A percentile compares a stretch with the other conserved stretches of the same genome.
Conservation (phyloP, 768 basidiomycete genomes). For the Termitomyces sp. region DNA sequence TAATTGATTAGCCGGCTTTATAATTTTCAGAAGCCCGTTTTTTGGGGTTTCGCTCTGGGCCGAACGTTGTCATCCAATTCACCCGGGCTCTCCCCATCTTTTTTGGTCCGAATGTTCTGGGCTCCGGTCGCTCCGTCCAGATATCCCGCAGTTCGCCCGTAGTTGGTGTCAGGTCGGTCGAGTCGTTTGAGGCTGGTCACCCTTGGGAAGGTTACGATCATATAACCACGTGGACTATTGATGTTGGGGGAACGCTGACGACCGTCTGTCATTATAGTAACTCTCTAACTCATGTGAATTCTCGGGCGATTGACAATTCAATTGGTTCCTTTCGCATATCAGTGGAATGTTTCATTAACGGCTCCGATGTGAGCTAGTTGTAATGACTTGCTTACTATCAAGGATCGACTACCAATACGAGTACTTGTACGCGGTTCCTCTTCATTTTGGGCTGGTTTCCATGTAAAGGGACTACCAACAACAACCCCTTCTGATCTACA, state of each 20-base stretch:
- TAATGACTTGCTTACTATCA: neutral
- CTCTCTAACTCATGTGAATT: neutral
- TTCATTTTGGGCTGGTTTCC: neutral
- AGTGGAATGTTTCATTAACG: neutral
- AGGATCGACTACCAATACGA: neutral
- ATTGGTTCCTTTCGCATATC: neutral
- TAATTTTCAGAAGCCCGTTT: constrained; percentile 12
- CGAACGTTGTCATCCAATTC: constrained; percentile 4
- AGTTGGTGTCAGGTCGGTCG: neutral
- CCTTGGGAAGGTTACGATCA: neutral
- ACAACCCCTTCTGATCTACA: too few relatives aligned
- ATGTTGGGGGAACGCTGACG: neutral
- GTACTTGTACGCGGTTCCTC: neutral
- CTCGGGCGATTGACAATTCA: neutral
- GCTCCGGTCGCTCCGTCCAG: neutral
- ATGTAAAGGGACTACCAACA: too few relatives aligned
- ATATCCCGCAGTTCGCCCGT: neutral
- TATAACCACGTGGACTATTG: neutral
- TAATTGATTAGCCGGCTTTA: constrained; percentile 10
- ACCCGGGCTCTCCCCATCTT: constrained; percentile 1
- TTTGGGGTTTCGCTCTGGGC: constrained; percentile 14
- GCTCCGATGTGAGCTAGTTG: neutral
- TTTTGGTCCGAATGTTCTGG: neutral
- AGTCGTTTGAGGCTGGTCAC: neutral
- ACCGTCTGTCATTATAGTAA: neutral